Evolutionary conservation across 148 eudicot genomes (phyloP).

Genomic region (Persicaria tinctoria): DNA sequence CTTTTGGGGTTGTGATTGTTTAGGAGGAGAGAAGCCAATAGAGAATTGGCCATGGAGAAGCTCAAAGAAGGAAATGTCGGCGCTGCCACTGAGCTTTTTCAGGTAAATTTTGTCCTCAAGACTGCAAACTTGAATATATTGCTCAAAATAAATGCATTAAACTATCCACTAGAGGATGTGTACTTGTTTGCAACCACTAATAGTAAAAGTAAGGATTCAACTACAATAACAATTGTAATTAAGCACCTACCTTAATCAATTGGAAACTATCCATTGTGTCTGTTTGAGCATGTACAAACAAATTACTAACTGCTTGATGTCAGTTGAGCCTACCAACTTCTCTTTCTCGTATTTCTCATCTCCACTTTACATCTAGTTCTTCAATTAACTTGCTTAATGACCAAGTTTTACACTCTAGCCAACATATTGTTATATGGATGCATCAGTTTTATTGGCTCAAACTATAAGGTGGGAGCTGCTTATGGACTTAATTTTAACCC

Average conservation of each 20-base stretch:
- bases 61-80: conserved; percentile 55
- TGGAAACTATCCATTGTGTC: too few relatives aligned
- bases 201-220: too few relatives aligned
- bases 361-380: not conserved
- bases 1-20: not conserved
- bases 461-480: not conserved
- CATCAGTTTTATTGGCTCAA: conserved; percentile 1
- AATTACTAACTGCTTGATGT: not conserved
- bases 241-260: too few relatives aligned
- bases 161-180: not conserved
- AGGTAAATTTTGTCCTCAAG: conserved; percentile 31
- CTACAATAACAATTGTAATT: too few relatives aligned
- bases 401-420: not conserved
- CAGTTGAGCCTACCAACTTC: not conserved
- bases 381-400: not conserved
- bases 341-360: not conserved
- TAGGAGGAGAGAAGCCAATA: conserved; percentile 60
- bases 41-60: conserved; percentile 70
- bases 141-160: not conserved
- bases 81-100: conserved; percentile 69
- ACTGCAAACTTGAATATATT: not conserved
- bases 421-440: not conserved
- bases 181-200: too few relatives aligned
- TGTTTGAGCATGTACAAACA: too few relatives aligned
- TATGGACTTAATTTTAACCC: not conserved